Conservation (phyloP, 768 basidiomycete species). For the Myochromella boudieri region DNA sequence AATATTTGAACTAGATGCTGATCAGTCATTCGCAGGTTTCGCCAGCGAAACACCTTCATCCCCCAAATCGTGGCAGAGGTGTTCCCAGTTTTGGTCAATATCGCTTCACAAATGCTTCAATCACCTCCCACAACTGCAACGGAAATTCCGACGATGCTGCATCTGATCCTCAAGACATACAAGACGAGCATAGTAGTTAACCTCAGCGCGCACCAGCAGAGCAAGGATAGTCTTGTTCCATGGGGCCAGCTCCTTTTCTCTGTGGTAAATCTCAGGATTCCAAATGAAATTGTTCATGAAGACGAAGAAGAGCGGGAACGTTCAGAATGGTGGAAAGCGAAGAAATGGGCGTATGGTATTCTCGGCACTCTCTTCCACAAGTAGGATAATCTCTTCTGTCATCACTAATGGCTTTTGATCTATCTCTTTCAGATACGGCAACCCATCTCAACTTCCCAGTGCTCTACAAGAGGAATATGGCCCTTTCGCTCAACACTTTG, state of each 20-base stretch:
- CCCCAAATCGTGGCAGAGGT: constrained; percentile 58
- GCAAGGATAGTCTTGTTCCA: constrained; percentile 71
- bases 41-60: constrained; percentile 59
- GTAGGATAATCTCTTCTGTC: constrained; percentile 25
- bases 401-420: neutral
- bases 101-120: constrained; percentile 69
- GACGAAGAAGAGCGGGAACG: constrained; percentile 76
- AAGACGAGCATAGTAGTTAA: constrained; percentile 77
- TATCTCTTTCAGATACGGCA: constrained; percentile 62
- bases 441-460: constrained; percentile 81
- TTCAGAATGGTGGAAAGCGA: constrained; percentile 87
- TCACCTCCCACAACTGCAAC: constrained; percentile 60
- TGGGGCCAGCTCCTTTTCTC: constrained; percentile 86
- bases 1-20: neutral
- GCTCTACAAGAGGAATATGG: constrained; percentile 69
- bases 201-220: constrained; percentile 74
- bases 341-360: constrained; percentile 91
- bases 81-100: constrained; percentile 75
- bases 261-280: constrained; percentile 72
- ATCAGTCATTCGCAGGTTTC: constrained; percentile 51
- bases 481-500: constrained; percentile 76
- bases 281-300: constrained; percentile 61
- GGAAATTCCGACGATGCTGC: constrained; percentile 81
- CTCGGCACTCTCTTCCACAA: constrained; percentile 80
- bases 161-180: constrained; percentile 87